phyloP scores from a whole-genome alignment of 345 rosid species.

The Odontarrhena argentea region DNA sequence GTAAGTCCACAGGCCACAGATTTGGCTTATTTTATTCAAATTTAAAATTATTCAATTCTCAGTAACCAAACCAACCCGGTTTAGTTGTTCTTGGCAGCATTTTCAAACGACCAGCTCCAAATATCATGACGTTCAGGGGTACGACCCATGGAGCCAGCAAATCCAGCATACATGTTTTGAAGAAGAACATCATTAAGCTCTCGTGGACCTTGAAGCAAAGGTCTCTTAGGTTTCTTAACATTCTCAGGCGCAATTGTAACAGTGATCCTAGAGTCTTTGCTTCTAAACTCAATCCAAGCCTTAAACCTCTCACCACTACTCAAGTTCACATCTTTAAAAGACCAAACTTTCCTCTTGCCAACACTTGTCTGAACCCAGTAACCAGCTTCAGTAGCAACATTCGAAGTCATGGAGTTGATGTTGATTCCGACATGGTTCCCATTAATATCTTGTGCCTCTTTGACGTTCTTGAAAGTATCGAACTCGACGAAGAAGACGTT shows the following conservation, averaged over 20 bases:
- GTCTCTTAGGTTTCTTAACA: slow-evolving; percentile 37
- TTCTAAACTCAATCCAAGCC: slow-evolving; percentile 42
- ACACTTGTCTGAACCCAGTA: slow-evolving; percentile 40
- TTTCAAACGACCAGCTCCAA: slow-evolving; percentile 42
- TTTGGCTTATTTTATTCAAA: slow-evolving; percentile 32
- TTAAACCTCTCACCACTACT: slow-evolving; percentile 42
- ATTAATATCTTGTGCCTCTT: slow-evolving; percentile 37
- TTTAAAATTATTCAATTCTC: not conserved
- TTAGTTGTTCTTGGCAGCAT: slow-evolving; percentile 29
- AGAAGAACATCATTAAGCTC: slow-evolving; percentile 39
- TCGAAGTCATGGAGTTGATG: slow-evolving; percentile 41
- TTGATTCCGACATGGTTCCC: slow-evolving; percentile 50
- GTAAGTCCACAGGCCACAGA: slow-evolving; percentile 1
- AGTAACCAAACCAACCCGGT: not conserved
- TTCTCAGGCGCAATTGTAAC: slow-evolving; percentile 39
- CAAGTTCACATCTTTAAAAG: slow-evolving; percentile 36
- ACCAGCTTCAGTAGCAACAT: slow-evolving; percentile 36
- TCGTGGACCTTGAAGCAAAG: slow-evolving; percentile 36
- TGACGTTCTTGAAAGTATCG: slow-evolving; percentile 30
- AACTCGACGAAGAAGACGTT: slow-evolving; percentile 37
- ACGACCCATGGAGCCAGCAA: slow-evolving; percentile 43
- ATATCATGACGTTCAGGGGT: slow-evolving; percentile 39
- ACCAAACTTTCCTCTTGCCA: slow-evolving; percentile 35
- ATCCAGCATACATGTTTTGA: slow-evolving; percentile 38
- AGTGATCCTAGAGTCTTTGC: slow-evolving; percentile 23